phyloP scores from a whole-genome alignment of 176 grass and related monocot genomes.

The Lolium perenne region DNA sequence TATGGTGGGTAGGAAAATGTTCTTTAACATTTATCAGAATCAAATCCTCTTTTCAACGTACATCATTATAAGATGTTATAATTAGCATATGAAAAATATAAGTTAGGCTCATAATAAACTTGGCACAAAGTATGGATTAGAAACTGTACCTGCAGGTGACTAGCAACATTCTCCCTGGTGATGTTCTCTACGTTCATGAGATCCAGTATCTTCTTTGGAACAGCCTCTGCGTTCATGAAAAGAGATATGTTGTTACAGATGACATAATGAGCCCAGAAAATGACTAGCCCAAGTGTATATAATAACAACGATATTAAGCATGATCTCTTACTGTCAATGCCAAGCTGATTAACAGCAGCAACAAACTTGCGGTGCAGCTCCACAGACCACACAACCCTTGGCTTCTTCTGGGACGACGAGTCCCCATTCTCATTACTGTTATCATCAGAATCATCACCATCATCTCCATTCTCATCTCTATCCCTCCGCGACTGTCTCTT shows the following conservation, averaged over 20 bases:
- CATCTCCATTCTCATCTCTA: conserved; percentile 64
- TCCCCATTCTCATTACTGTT: conserved; percentile 56
- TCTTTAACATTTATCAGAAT: neutral
- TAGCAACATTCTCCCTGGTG: conserved; percentile 97
- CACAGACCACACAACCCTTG: conserved; percentile 80
- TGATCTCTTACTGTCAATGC: conserved; percentile 82
- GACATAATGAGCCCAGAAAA: neutral
- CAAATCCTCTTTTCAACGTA: conserved; percentile 1
- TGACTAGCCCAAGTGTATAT: neutral
- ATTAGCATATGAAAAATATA: neutral
- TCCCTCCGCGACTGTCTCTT: conserved; percentile 49
- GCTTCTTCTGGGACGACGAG: conserved; percentile 60
- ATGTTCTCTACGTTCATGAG: conserved; percentile 88
- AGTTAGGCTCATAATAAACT: conserved; percentile 12
- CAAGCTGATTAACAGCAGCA: conserved; percentile 79
- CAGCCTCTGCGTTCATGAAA: conserved; percentile 69
- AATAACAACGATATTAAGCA: conserved; percentile 15
- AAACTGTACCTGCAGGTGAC: conserved; percentile 81
- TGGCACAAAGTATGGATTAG: neutral
- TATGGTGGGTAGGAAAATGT: neutral
- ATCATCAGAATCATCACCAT: conserved; percentile 72
- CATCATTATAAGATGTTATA: neutral
- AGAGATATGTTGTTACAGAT: neutral
- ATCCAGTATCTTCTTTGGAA: conserved; percentile 92
- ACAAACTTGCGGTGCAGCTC: conserved; percentile 92